These are phyloP conservation scores for Pichia sp. DNA, from an alignment of 1,139 yeast genomes.

Conservation along the genomic window DNA sequence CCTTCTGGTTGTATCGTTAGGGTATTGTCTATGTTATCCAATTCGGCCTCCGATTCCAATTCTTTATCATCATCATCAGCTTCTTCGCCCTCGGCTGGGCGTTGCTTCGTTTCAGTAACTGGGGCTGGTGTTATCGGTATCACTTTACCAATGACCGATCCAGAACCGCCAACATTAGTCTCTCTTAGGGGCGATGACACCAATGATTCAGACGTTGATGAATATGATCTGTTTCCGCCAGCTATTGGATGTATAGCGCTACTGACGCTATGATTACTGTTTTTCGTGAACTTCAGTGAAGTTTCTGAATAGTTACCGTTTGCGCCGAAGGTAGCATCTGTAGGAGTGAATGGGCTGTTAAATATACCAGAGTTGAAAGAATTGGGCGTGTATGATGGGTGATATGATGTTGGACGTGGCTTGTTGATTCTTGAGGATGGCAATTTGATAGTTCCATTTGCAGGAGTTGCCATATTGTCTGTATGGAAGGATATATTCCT, in stretches of 20 bases:
- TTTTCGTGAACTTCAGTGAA: constrained; percentile 11
- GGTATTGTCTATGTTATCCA: too few relatives aligned
- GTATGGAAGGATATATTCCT: constrained; percentile 16
- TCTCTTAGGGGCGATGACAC: constrained; percentile 12
- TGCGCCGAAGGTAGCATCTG: constrained; percentile 24
- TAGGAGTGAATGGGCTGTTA: constrained; percentile 10
- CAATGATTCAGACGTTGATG: constrained; percentile 14
- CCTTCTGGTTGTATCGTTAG: too few relatives aligned
- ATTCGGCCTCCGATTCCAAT: too few relatives aligned
- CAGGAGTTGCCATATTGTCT: neutral
- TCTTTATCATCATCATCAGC: too few relatives aligned
- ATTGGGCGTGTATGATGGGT: constrained; percentile 42
- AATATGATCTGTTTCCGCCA: constrained; percentile 4
- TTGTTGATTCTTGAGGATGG: constrained; percentile 33
- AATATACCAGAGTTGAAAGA: neutral
- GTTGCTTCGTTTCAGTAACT: too few relatives aligned
- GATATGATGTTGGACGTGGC: constrained; percentile 78
- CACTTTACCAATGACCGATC: too few relatives aligned
- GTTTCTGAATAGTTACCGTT: constrained; percentile 21
- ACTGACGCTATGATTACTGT: too few relatives aligned
- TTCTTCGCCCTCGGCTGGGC: too few relatives aligned
- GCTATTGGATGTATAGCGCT: constrained; percentile 5
- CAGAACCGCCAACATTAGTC: neutral
- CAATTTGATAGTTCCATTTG: constrained; percentile 9
- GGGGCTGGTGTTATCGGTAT: too few relatives aligned